Base-by-base conservation (phyloP, 176 grass and related monocot species). In the Oryza rufipogon region DNA sequence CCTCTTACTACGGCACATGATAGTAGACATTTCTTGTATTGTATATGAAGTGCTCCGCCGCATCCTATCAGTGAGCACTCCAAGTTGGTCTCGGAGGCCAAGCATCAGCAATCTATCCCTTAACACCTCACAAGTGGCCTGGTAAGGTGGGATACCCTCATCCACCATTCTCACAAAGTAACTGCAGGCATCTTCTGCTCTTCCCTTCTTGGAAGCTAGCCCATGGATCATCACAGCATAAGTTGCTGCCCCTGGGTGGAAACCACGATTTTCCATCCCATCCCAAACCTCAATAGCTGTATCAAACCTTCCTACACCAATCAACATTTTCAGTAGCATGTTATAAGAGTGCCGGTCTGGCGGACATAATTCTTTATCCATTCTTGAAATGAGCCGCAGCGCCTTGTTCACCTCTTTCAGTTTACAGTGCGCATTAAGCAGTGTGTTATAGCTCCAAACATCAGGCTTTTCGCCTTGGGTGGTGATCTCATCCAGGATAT, bases 141-240 rank as follows among this genome's bases (percentile, higher is more conserved):
- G 81, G 68, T 96, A 99, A 86, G 93, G 96, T 15, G 96, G 93
- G 80, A 96, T 92, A 30, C 96, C 93, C 22, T 96, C 89, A 84
- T 92, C 89, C 17, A 96, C 91, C 96, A 99, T 96, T 75, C 76
- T 90, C 88, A 96, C 80, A 73, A 99, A 99, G 67, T 96, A 99
- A 22, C 23, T 48, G 86, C 90, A 99, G 45, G 91, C 91, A 68
- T 94, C 89, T 85, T 95, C 91, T 80, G 84, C 83, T 64, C 73
- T 89, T 38, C 89, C 93, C 70, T 90, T 99, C 75, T 94, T 99
- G 85, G 87, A 90, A 88, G 87, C 91, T 52, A 99, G 63, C 30
- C 89, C 89, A 72, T 99, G 93, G 56, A 99, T 85, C 90, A 99
- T 92, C 38, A 99, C 91, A 11, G 96, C 87, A 69, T 92, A 99